Percentiles rank a stretch among this genome's conserved stretches.
Evolutionary conservation across 345 rosid genomes (phyloP).

Genomic region (Bruguiera gymnorhiza): DNA sequence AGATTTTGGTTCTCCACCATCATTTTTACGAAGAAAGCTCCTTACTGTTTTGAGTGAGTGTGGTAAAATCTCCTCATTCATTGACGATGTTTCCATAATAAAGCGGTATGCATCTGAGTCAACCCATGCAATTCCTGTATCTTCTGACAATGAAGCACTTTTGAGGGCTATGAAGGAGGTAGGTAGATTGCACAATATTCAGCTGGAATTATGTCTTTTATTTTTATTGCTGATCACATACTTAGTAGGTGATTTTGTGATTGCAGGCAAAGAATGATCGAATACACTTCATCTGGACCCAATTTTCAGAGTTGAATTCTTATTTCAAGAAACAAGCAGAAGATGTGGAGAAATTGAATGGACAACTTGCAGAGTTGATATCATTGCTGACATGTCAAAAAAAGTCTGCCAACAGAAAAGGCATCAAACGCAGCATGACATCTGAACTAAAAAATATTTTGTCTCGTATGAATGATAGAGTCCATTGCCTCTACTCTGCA

Average conservation of each 20-base stretch:
- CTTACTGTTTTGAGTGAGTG: slow-evolving; percentile 62
- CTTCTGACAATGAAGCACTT: slow-evolving; percentile 81
- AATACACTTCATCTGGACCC: slow-evolving; percentile 81
- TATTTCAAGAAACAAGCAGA: slow-evolving; percentile 62
- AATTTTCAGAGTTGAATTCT: slow-evolving; percentile 72
- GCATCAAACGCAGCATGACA: slow-evolving; percentile 38
- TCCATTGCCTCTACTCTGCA: slow-evolving; percentile 45
- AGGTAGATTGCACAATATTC: slow-evolving; percentile 8
- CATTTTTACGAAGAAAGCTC: slow-evolving; percentile 57
- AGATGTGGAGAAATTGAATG: slow-evolving; percentile 56
- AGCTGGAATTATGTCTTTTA: neutral
- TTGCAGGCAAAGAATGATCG: slow-evolving; percentile 64
- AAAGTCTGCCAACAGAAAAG: slow-evolving; percentile 35
- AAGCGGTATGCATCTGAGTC: slow-evolving; percentile 71
- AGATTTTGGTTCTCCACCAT: slow-evolving; percentile 77
- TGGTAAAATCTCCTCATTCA: slow-evolving; percentile 68
- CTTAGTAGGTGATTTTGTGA: slow-evolving; percentile 9
- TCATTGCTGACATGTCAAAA: slow-evolving; percentile 71
- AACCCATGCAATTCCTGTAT: slow-evolving; percentile 73
- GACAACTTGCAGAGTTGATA: slow-evolving; percentile 72
- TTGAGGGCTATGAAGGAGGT: slow-evolving; percentile 81
- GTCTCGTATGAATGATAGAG: slow-evolving; percentile 47
- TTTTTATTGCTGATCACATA: neutral
- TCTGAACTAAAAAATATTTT: slow-evolving; percentile 64
- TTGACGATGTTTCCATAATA: slow-evolving; percentile 64